Percentiles rank a stretch among this genome's conserved stretches.
phyloP scores from a whole-genome alignment of 1,139 yeast genomes.

The Trichomonascaceae sp. region DNA sequence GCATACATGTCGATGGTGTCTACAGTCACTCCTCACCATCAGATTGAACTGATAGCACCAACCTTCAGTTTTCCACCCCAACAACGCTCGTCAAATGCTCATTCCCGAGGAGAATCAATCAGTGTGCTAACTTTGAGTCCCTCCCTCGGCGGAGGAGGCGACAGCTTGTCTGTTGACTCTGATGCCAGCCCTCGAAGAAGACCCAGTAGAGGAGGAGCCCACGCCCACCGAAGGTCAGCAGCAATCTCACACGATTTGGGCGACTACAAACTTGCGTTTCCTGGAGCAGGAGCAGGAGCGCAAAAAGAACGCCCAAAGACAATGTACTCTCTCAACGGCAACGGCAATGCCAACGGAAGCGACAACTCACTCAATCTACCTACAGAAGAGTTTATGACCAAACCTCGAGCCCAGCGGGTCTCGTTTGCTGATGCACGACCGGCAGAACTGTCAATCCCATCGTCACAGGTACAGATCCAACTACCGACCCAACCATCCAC shows the following conservation, averaged over 20 bases:
- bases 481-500: constrained; percentile 1
- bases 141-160: no score
- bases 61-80: no score
- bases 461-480: not conserved
- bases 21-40: no score
- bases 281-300: not conserved
- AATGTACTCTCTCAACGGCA: not conserved
- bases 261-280: constrained; percentile 2
- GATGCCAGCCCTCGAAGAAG: no score
- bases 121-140: no score
- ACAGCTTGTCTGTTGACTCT: no score
- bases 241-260: constrained; percentile 21
- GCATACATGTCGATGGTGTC: no score
- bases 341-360: not conserved
- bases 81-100: no score
- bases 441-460: not conserved
- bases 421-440: constrained; percentile 2
- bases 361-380: not conserved
- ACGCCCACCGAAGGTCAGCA: constrained; percentile 25
- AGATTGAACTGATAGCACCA: no score
- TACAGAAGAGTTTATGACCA: constrained; percentile 1
- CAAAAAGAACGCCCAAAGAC: constrained; percentile 1
- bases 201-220: no score
- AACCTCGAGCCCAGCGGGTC: not conserved
- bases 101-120: no score